phyloP scores from a whole-genome alignment of 225 moss, liverwort and hornwort genomes.

The Marchantia polymorpha region DNA sequence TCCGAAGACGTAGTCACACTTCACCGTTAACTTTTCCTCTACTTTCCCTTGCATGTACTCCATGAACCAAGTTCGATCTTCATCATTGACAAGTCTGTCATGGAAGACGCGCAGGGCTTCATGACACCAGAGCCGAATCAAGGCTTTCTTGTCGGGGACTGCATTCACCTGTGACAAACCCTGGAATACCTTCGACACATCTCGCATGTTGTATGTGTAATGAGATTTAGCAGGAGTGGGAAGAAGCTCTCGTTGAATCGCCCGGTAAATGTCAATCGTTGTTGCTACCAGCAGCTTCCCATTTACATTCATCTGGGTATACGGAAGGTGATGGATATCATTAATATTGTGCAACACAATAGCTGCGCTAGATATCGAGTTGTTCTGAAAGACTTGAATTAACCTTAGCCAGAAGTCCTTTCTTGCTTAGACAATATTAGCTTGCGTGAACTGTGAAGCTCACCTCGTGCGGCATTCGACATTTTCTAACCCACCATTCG shows the following conservation, averaged over 20 bases:
- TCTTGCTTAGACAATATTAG: no score
- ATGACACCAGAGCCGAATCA: slow-evolving; percentile 62
- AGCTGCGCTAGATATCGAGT: no score
- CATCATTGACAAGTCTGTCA: slow-evolving; percentile 62
- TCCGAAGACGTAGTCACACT: slow-evolving; percentile 56
- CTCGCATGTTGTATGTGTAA: slow-evolving; percentile 67
- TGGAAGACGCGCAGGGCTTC: slow-evolving; percentile 65
- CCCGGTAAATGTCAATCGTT: slow-evolving; percentile 59
- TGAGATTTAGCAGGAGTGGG: slow-evolving; percentile 68
- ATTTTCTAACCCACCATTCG: slow-evolving; percentile 66
- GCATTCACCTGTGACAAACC: slow-evolving; percentile 53
- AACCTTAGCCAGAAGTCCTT: no score
- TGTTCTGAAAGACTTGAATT: no score
- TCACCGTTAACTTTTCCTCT: slow-evolving; percentile 44
- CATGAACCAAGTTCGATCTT: slow-evolving; percentile 61
- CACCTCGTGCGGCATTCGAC: slow-evolving; percentile 56
- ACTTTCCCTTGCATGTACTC: slow-evolving; percentile 52
- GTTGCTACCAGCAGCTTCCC: slow-evolving; percentile 54
- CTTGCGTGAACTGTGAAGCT: background rate
- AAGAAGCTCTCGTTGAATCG: slow-evolving; percentile 53
- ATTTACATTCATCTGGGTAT: slow-evolving; percentile 38
- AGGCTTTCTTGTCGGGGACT: slow-evolving; percentile 48
- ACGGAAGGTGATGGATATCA: background rate
- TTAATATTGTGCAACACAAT: background rate
- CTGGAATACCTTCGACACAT: slow-evolving; percentile 66